Base-by-base conservation (phyloP, 73 alveolate species). In the Stentor roeselii region DNA sequence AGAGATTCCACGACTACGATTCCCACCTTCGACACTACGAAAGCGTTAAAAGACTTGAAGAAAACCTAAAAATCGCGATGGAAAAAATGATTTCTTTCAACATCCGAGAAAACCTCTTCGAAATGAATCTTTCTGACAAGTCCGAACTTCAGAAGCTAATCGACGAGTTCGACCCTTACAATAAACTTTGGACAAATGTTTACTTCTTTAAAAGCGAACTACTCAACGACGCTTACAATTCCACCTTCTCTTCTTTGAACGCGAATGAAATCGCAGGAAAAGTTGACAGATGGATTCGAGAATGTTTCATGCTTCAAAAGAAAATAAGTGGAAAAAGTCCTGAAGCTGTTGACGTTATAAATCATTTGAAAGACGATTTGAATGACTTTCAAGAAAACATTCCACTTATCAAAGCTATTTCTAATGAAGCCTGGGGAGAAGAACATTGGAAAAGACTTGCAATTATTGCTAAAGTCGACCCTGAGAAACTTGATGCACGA, bases 361-460 rank as follows among this genome's bases (percentile, higher is more conserved):
- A 75, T 75, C 95, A 91, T 78, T 86, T 92, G 61, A 91, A 94
- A 84, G 95, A 90, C 59, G 82, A 91, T 74, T 91, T 87, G 86
- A 96, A 88, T 77, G 96, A 95, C 87, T 94, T 78, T 92, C 87
- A 91, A 90, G 90, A 87, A 88, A 89, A 86, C 85, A 83, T 95
- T 82, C 97, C 90, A 59, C 89, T 94, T 90, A 92, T 95, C 50
- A 94, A 92, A 83, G 89, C 95, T 83, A 75, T 95, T 77, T 82
- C 92, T 42, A 88, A 95, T 60, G 98, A 95, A 58, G 97, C 98
- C 39, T 82, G 94, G 60, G 76, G 82, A 60, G 97, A 95, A 75
- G 98, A 95, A 67, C 98, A 95, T 83, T 97, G 99, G 99, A 91
- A 94, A 78, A 98, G 94, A 88, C 89, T 97, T 35, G 76, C 95